phyloP scores from a whole-genome alignment of 805 yeast genomes.

The Schizosaccharomyces octosporus region DNA sequence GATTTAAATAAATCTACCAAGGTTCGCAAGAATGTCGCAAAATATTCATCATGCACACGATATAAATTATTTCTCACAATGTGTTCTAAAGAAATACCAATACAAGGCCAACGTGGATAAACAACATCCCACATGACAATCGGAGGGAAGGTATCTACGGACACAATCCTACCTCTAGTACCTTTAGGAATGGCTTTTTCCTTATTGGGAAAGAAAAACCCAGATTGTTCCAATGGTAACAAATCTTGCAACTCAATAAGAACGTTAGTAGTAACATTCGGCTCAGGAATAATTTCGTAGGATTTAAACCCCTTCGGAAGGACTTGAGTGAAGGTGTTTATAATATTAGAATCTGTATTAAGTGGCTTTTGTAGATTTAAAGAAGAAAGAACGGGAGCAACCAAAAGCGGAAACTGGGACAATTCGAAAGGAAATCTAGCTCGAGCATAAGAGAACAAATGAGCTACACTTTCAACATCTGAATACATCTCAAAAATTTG shows the following conservation, averaged over 20 bases:
- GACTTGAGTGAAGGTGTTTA: conserved; percentile 38
- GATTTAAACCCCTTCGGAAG: conserved; percentile 18
- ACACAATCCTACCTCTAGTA: conserved; percentile 48
- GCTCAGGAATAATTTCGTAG: conserved; percentile 19
- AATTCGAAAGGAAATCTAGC: conserved; percentile 1
- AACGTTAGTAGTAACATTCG: conserved; percentile 28
- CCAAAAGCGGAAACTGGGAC: neutral
- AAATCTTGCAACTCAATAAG: conserved; percentile 25
- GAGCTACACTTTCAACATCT: neutral
- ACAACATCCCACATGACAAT: conserved; percentile 42
- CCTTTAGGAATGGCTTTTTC: conserved; percentile 25
- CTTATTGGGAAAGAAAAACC: conserved; percentile 5
- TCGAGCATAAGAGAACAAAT: neutral
- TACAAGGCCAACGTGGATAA: conserved; percentile 67
- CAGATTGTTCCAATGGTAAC: neutral
- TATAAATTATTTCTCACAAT: conserved; percentile 16
- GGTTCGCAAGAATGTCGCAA: conserved; percentile 22
- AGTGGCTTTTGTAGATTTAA: neutral
- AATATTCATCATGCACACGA: conserved; percentile 18
- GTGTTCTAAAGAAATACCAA: conserved; percentile 58
- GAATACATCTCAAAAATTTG: neutral
- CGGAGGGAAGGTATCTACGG: conserved; percentile 19
- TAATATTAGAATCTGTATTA: conserved; percentile 18
- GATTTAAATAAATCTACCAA: conserved; percentile 25
- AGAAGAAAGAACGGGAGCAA: neutral